These are phyloP conservation scores for Thinopyrum elongatum DNA, from an alignment of 176 grass and related monocot species.

Conservation along the genomic window DNA sequence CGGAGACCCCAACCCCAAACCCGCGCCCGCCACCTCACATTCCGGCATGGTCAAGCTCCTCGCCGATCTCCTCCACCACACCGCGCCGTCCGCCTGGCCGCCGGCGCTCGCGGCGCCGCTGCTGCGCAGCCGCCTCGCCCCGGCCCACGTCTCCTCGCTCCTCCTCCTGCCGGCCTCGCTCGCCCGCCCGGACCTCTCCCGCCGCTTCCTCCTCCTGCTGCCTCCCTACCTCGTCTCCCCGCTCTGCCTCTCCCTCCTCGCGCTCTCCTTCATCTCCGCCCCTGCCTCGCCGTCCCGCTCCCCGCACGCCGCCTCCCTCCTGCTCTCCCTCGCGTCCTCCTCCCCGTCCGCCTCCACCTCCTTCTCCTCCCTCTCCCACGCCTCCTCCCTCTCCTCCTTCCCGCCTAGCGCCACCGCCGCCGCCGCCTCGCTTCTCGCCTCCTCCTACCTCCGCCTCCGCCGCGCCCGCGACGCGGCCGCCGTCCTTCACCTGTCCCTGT, in stretches of 20 bases:
- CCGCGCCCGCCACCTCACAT: constrained; percentile 12
- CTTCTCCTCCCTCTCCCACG: neutral
- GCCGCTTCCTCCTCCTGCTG: constrained; percentile 11
- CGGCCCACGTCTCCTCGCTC: neutral
- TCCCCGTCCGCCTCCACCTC: constrained; percentile 10
- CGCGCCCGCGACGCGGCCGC: constrained; percentile 44
- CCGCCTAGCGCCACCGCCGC: neutral
- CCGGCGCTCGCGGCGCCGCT: constrained; percentile 37
- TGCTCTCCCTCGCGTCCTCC: constrained; percentile 25
- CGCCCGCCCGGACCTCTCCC: constrained; percentile 5
- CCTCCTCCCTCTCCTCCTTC: neutral
- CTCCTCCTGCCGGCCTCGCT: neutral
- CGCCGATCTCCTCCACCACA: constrained; percentile 39
- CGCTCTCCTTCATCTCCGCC: constrained; percentile 45
- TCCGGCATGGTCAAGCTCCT: constrained; percentile 37
- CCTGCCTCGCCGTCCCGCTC: constrained; percentile 20
- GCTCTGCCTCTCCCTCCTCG: constrained; percentile 39
- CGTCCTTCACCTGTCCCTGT: constrained; percentile 36
- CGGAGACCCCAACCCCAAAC: neutral
- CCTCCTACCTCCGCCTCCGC: constrained; percentile 46
- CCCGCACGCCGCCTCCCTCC: constrained; percentile 35
- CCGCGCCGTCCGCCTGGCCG: constrained; percentile 31
- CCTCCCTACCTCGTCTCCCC: constrained; percentile 35
- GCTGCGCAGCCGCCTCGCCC: constrained; percentile 25
- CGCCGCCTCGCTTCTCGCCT: constrained; percentile 39